Evolutionary conservation across 345 rosid genomes (phyloP).

Genomic region (Aquilaria sinensis): DNA sequence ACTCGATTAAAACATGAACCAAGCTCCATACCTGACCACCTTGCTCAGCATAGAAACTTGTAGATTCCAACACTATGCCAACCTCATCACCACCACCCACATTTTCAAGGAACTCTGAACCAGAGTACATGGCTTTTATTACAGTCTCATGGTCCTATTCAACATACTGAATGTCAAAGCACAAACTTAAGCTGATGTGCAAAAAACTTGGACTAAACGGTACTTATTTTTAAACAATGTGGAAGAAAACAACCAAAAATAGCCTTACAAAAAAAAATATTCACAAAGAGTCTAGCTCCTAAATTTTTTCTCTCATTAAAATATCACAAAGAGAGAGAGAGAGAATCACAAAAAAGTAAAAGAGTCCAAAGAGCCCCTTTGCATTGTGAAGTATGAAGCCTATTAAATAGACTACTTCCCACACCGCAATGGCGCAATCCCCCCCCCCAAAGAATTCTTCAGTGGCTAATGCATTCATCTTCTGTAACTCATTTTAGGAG

Average conservation of each 20-base stretch:
- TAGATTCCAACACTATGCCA: constrained; percentile 72
- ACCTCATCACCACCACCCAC: constrained; percentile 42
- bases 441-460: constrained; percentile 19
- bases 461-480: too few species aligned
- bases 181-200: neutral
- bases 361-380: too few species aligned
- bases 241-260: too few species aligned
- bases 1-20: constrained; percentile 5
- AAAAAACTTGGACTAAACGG: too few species aligned
- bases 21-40: constrained; percentile 85
- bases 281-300: constrained; percentile 8
- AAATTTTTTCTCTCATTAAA: too few species aligned
- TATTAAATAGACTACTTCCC: too few species aligned
- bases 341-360: too few species aligned
- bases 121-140: constrained; percentile 77
- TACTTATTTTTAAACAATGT: too few species aligned
- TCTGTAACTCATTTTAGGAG: too few species aligned
- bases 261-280: neutral
- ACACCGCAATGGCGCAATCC: too few species aligned
- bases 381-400: too few species aligned
- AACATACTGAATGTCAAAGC: neutral
- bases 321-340: too few species aligned
- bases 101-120: constrained; percentile 62
- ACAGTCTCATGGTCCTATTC: constrained; percentile 60
- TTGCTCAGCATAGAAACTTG: constrained; percentile 97